Conservation (phyloP, 768 basidiomycete genomes). For the Clitopilus hobsonii region DNA sequence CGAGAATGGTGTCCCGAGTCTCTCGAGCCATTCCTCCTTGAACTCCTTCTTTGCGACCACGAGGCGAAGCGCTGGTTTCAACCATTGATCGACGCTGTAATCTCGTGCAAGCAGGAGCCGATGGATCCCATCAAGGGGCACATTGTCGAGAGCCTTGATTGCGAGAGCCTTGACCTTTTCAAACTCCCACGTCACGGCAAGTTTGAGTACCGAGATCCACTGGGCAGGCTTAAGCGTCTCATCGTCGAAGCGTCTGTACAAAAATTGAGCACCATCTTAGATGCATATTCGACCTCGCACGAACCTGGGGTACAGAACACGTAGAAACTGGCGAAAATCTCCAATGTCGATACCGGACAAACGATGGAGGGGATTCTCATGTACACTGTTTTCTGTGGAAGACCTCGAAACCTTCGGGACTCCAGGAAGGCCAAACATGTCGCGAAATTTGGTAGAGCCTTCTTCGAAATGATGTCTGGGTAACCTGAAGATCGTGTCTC, state of each 20-base stretch:
- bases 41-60: background rate
- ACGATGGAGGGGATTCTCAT: constrained; percentile 16
- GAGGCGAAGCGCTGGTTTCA: background rate
- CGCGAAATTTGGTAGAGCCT: constrained; percentile 19
- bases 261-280: background rate
- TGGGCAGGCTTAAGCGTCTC: background rate
- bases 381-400: constrained; percentile 13
- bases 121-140: background rate
- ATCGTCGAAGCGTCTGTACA: background rate
- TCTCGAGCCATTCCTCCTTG: background rate
- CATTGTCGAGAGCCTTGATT: constrained; percentile 14
- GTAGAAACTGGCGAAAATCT: constrained; percentile 20
- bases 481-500: constrained; percentile 21
- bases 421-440: constrained; percentile 19
- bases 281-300: background rate
- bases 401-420: background rate
- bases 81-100: background rate
- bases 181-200: constrained; percentile 27
- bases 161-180: constrained; percentile 16
- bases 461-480: constrained; percentile 19
- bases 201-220: constrained; percentile 26
- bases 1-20: background rate
- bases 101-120: background rate
- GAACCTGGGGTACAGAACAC: constrained; percentile 21
- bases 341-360: constrained; percentile 15